Percentiles rank a stretch among this genome's conserved stretches.
These are phyloP conservation scores for Nicotiana attenuata DNA, from an alignment of 257 asterid species.

Conservation along the genomic window DNA sequence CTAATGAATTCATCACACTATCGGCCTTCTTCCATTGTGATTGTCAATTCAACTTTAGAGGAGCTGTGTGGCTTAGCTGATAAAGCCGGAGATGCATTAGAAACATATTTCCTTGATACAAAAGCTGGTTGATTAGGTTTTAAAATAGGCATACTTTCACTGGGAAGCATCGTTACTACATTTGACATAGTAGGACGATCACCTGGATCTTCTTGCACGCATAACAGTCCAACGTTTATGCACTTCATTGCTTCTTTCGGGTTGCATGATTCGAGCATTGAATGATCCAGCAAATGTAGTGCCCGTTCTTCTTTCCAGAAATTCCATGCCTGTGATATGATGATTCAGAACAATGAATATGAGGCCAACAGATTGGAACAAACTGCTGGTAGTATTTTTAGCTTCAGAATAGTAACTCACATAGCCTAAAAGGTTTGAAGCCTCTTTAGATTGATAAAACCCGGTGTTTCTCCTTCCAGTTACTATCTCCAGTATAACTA, in stretches of 20 bases:
- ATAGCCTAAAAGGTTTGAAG: slow-evolving; percentile 26
- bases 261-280: slow-evolving; percentile 6
- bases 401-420: slow-evolving; percentile 13
- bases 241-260: slow-evolving; percentile 15
- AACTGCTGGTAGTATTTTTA: neutral
- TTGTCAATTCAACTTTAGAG: slow-evolving; percentile 2
- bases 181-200: slow-evolving; percentile 30
- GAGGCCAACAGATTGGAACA: neutral
- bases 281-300: slow-evolving; percentile 13
- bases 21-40: slow-evolving; percentile 13
- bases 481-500: slow-evolving; percentile 24
- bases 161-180: slow-evolving; percentile 22
- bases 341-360: neutral
- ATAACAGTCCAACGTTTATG: slow-evolving; percentile 26
- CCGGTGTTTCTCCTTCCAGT: slow-evolving; percentile 24
- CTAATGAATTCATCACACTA: neutral
- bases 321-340: slow-evolving; percentile 25
- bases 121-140: slow-evolving; percentile 25
- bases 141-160: slow-evolving; percentile 14
- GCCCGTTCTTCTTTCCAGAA: slow-evolving; percentile 24
- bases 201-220: slow-evolving; percentile 28
- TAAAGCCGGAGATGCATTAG: neutral
- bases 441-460: slow-evolving; percentile 18
- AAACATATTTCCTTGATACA: neutral
- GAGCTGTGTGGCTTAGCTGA: neutral